Evolutionary conservation across 305 asterid species (phyloP).

Genomic region (Lippia alba): DNA sequence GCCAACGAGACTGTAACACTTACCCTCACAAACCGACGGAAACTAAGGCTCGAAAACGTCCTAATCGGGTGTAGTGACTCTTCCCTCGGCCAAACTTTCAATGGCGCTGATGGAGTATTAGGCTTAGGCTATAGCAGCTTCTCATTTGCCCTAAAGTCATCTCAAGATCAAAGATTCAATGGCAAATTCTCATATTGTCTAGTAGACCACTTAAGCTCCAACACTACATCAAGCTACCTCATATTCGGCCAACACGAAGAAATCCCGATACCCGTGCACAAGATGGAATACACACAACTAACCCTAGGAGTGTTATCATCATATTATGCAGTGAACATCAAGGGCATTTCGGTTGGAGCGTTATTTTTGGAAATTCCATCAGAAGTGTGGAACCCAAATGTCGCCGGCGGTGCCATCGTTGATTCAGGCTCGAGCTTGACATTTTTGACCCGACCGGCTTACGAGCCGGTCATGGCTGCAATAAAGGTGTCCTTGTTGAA

Average conservation of each 20-base stretch:
- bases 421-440: not conserved
- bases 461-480: not conserved
- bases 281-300: not conserved
- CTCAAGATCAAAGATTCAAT: not conserved
- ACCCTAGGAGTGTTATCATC: not conserved
- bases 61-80: not conserved
- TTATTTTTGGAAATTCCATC: not conserved
- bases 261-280: not conserved
- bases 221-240: not conserved
- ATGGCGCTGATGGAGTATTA: not conserved
- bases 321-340: not conserved
- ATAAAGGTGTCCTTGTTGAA: not conserved
- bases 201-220: not conserved
- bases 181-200: not conserved
- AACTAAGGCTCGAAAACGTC: not conserved
- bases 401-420: not conserved
- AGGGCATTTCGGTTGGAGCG: not conserved
- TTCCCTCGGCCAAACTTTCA: not conserved
- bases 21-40: not conserved
- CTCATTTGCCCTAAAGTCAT: not conserved
- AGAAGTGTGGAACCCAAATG: not conserved
- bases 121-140: not conserved
- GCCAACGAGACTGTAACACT: not conserved
- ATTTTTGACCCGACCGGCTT: not conserved
- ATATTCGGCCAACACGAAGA: not conserved